Conservation (phyloP, 2,329 filamentous ascomycete species). For the Pseudocercospora musae region DNA sequence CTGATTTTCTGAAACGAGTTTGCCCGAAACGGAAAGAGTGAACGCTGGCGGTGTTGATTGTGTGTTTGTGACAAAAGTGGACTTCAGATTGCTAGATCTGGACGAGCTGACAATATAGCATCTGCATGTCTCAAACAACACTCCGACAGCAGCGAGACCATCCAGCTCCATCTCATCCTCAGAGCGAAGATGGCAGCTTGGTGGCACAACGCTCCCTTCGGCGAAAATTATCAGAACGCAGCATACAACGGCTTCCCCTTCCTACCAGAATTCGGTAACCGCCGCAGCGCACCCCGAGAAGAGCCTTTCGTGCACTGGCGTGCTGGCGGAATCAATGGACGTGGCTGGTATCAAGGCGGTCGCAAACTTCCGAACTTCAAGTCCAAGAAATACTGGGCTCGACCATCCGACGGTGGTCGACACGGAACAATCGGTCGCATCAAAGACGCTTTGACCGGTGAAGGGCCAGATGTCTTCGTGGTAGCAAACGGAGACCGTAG, state of each 20-base stretch:
- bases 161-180: not conserved
- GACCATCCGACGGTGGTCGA: constrained; percentile 45
- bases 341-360: constrained; percentile 29
- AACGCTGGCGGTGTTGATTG: not conserved
- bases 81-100: constrained; percentile 4
- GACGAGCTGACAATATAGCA: not conserved
- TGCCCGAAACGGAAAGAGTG: not conserved
- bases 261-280: constrained; percentile 24
- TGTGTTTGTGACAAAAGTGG: constrained; percentile 2
- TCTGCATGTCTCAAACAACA: not conserved
- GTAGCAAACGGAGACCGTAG: constrained; percentile 38
- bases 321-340: constrained; percentile 2
- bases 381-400: constrained; percentile 43
- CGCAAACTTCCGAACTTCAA: constrained; percentile 28
- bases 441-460: constrained; percentile 42
- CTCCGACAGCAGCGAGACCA: not conserved
- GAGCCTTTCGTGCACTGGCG: constrained; percentile 28
- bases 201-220: constrained; percentile 17
- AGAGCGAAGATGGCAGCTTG: constrained; percentile 14
- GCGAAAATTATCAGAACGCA: constrained; percentile 23
- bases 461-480: constrained; percentile 48
- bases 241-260: constrained; percentile 27
- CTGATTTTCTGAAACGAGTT: not conserved
- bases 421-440: constrained; percentile 38
- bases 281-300: constrained; percentile 28